Conservation (phyloP, 768 basidiomycete genomes). For the Lentinula guzmanii region DNA sequence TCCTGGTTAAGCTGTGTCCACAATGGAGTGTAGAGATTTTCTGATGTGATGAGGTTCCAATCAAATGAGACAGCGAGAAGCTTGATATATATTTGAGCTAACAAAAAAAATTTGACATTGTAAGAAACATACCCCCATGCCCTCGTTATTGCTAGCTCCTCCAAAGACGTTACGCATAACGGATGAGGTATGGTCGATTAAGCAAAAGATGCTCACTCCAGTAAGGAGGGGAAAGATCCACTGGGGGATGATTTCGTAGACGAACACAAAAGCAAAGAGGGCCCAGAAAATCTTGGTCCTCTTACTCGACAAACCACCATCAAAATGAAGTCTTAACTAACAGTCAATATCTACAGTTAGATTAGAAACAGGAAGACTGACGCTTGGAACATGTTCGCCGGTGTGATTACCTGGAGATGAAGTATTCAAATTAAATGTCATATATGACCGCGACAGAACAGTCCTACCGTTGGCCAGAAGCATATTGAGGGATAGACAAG, state of each 20-base stretch:
- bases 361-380: background rate
- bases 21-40: background rate
- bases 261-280: constrained; percentile 25
- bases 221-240: constrained; percentile 26
- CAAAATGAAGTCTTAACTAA: constrained; percentile 24
- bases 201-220: constrained; percentile 26
- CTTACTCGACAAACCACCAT: constrained; percentile 26
- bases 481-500: constrained; percentile 18
- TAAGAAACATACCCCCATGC: constrained; percentile 13
- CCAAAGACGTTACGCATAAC: constrained; percentile 32
- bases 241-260: constrained; percentile 32
- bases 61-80: constrained; percentile 22
- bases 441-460: background rate
- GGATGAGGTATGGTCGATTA: constrained; percentile 16
- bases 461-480: constrained; percentile 12
- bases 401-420: constrained; percentile 8
- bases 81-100: constrained; percentile 2
- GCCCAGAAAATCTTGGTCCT: constrained; percentile 31
- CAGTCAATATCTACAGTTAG: background rate
- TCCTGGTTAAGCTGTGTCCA: constrained; percentile 17
- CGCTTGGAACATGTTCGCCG: constrained; percentile 15
- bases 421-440: background rate
- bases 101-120: background rate
- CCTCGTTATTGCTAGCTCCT: constrained; percentile 30
- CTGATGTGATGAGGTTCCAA: constrained; percentile 20